Base-by-base conservation (phyloP, 2,329 filamentous ascomycete species). In the Scedosporium boydii region DNA sequence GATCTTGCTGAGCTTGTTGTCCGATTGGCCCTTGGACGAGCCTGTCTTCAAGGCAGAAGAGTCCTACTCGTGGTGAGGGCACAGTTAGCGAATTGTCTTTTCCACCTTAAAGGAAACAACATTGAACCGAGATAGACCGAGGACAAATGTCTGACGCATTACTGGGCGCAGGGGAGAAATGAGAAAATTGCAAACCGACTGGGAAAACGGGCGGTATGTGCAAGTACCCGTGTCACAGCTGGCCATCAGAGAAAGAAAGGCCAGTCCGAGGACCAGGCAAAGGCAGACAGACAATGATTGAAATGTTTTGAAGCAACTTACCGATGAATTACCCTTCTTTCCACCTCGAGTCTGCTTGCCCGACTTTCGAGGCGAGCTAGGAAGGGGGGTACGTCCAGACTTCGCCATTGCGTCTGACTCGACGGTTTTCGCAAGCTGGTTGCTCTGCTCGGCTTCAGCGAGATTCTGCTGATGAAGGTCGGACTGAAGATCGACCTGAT, bases 1-100 rank as follows among this genome's bases (percentile, higher is more conserved):
- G 64, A 92, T 87, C 42, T 68, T 66, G 64, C 63, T 68, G 64
- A 92, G 87, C 42, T 68, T 66, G 64, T 63, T 68, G 41, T 23
- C 23, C 12, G 38, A 18, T 34, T 38, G 21, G 2, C 66, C 64
- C 68, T 70, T 70, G 18, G 65, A 64, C n/a, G 69, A 66, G 58
- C 68, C 60, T 7, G 71, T 67, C 18, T 21, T 29, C 18, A 44
- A 27, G 16, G 38, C 14, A 12, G 42, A 14, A 26, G 7, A 16
- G 34, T 29, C 18, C 29, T 38, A n/a, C 4, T 55, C 21, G 18
- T 55, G 21, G 16, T 23, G 51, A 55, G 5, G 21, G 3, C 10
- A 26, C n/a, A 26, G 7, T 48, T 38, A 38, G 34, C 10, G 10
- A 38, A 38, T 38, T 10, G 10, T 12, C 34, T 38, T 38, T 14